A percentile compares a stretch with the other conserved stretches of the same genome.
Evolutionary conservation across 805 yeast species (phyloP).

Genomic region (Starmerella stigmatis): DNA sequence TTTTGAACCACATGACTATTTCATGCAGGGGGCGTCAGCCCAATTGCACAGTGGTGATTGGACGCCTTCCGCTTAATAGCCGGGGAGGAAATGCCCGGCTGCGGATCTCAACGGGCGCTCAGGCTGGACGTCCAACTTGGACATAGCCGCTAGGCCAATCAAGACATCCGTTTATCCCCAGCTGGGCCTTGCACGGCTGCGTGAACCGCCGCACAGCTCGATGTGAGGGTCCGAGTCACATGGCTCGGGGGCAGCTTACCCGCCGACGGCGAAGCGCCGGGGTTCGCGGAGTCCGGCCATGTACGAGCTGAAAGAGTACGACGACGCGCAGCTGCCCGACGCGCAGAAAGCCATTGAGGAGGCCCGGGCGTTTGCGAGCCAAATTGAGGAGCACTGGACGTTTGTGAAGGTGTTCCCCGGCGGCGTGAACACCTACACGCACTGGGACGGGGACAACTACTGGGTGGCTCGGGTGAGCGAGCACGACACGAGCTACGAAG

Average conservation of each 20-base stretch:
- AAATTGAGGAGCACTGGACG: conserved; percentile 23
- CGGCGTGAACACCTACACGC: conserved; percentile 23
- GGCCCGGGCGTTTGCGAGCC: conserved; percentile 20
- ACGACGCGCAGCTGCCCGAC: conserved; percentile 22
- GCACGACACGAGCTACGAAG: conserved; percentile 28
- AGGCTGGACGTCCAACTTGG: too few relatives aligned
- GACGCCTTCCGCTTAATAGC: too few relatives aligned
- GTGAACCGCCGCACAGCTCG: too few relatives aligned
- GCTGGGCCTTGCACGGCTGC: too few relatives aligned
- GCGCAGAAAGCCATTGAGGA: conserved; percentile 18
- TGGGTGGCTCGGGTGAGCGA: conserved; percentile 33
- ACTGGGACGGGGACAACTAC: conserved; percentile 25
- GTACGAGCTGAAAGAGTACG: conserved; percentile 21
- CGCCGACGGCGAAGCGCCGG: background rate
- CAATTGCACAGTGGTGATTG: too few relatives aligned
- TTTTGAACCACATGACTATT: too few relatives aligned
- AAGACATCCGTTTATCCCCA: too few relatives aligned
- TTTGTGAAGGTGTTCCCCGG: conserved; percentile 17
- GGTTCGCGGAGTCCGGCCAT: background rate
- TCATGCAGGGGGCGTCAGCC: too few relatives aligned
- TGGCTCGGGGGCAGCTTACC: background rate
- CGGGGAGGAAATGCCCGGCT: too few relatives aligned
- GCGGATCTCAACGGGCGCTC: too few relatives aligned
- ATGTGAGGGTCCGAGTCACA: background rate
- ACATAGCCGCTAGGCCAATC: too few relatives aligned